Base-by-base conservation (phyloP, 345 rosid species). In the Kernera saxatilis region DNA sequence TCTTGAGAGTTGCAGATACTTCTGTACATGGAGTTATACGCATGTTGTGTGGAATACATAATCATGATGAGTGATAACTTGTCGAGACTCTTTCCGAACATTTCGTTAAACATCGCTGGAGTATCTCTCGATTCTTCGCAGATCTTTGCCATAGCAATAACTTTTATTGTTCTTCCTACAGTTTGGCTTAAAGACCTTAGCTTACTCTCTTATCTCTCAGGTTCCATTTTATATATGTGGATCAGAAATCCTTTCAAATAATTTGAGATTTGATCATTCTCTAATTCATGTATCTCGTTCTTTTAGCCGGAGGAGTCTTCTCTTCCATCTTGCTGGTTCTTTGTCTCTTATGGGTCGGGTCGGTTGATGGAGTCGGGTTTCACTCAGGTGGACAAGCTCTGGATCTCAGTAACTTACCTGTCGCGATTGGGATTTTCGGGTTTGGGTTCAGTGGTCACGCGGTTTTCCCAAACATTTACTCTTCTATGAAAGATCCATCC, bases 21-120 rank as follows among this genome's bases (percentile, higher is more conserved):
- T 22, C 54, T 88, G 37, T 88, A 88, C 67, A 29, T 85, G 65
- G 97, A 90, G 73, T 60, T 88, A 81, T 88, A 85, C 70, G 98
- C 84, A 82, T 85, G 92, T 78, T 82, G 89, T 72, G 88, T 93
- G 65, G 96, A 87, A 76, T 88, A 80, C 36, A 39, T 86, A 9
- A 93, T 91, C 44, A 85, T 93, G 96, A 90, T 84, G 89, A 82
- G 89, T 21, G 96, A 90, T 71, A 90, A 86, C 82, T 74, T 88
- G 78, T 79, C 93, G 0, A 67, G 73, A 30, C 32, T 87, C 25
- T 93, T 86, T 66, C 97, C 98, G 3, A 75, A 79, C 70, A 22
- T 78, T 26, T 19, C 59, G 68, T 44, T 86, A 52, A 22, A 56
- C 70, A 60, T 88, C 8, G 77, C 48, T 8, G 93, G 84, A 60